These are phyloP conservation scores for Collybiopsis confluens DNA, from an alignment of 768 basidiomycete species.

Conservation along the genomic window DNA sequence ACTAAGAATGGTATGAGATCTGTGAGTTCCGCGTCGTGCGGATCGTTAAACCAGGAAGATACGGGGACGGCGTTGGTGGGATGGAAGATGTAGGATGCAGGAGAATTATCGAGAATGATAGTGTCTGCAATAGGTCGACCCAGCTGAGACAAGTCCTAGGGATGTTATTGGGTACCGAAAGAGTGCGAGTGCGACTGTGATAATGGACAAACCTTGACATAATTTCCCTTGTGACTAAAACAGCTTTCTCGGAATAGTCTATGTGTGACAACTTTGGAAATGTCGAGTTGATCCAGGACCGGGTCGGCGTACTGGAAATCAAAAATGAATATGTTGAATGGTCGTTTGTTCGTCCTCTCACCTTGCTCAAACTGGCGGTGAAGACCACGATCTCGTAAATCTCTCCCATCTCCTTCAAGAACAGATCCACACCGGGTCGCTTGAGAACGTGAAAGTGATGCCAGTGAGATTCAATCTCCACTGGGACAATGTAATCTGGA, in stretches of 20 bases:
- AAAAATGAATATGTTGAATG: not conserved
- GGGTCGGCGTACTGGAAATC: slow-evolving; percentile 88
- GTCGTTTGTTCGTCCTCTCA: slow-evolving; percentile 25
- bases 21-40: slow-evolving; percentile 69
- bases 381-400: slow-evolving; percentile 98
- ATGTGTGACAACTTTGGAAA: slow-evolving; percentile 89
- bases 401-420: slow-evolving; percentile 97
- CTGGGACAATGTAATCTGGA: slow-evolving; percentile 97
- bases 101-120: slow-evolving; percentile 78
- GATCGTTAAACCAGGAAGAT: slow-evolving; percentile 76
- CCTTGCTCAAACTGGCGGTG: slow-evolving; percentile 97
- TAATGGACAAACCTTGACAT: slow-evolving; percentile 77
- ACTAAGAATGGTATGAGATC: slow-evolving; percentile 66
- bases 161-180: not conserved
- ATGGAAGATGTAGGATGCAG: slow-evolving; percentile 77
- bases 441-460: slow-evolving; percentile 99
- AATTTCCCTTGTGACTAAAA: slow-evolving; percentile 98
- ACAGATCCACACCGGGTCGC: slow-evolving; percentile 95
- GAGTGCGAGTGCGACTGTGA: not conserved
- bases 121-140: slow-evolving; percentile 63
- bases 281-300: slow-evolving; percentile 90
- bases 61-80: slow-evolving; percentile 79
- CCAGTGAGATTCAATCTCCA: slow-evolving; percentile 97
- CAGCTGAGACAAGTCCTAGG: slow-evolving; percentile 69
- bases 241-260: slow-evolving; percentile 97